These are phyloP conservation scores for Nakazawaea molendinolei DNA, from an alignment of 805 yeast genomes.

Conservation along the genomic window DNA sequence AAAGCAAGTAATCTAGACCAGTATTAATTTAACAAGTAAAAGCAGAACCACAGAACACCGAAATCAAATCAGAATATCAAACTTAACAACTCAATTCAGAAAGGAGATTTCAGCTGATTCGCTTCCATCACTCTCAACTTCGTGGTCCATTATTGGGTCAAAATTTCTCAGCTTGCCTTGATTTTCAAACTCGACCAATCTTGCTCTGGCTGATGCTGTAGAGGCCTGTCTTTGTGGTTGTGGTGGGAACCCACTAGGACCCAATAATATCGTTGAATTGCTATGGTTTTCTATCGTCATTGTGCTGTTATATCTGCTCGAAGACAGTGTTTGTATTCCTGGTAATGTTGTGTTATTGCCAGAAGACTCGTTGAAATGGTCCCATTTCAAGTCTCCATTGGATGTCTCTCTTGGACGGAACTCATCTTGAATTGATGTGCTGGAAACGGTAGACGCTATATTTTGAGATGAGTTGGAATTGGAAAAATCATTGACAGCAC, in stretches of 20 bases:
- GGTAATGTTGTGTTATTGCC: neutral
- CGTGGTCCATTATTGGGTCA: slow-evolving; percentile 20
- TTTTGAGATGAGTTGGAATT: slow-evolving; percentile 8
- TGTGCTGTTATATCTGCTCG: slow-evolving; percentile 7
- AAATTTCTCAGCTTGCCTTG: slow-evolving; percentile 23
- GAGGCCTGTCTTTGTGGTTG: slow-evolving; percentile 9
- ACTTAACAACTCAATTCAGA: slow-evolving; percentile 6
- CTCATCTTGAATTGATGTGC: slow-evolving; percentile 19
- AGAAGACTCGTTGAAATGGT: slow-evolving; percentile 8
- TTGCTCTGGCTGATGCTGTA: slow-evolving; percentile 19
- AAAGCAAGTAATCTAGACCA: neutral
- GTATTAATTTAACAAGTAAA: neutral
- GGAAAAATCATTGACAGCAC: slow-evolving; percentile 5
- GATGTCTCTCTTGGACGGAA: slow-evolving; percentile 20
- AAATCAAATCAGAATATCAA: too few species aligned
- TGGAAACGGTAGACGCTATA: neutral
- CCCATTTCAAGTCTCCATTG: slow-evolving; percentile 27
- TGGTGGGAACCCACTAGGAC: neutral
- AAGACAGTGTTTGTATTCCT: neutral
- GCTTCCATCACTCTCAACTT: slow-evolving; percentile 22
- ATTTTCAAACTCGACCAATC: slow-evolving; percentile 28
- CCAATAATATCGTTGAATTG: slow-evolving; percentile 2
- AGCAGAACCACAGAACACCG: neutral
- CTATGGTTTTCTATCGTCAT: slow-evolving; percentile 5
- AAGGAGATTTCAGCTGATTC: slow-evolving; percentile 23